Evolutionary conservation across 2,329 filamentous ascomycete species (phyloP), one percentile per base, ranked within the genome.

Genomic region (Paecilomyces variotii): DNA sequence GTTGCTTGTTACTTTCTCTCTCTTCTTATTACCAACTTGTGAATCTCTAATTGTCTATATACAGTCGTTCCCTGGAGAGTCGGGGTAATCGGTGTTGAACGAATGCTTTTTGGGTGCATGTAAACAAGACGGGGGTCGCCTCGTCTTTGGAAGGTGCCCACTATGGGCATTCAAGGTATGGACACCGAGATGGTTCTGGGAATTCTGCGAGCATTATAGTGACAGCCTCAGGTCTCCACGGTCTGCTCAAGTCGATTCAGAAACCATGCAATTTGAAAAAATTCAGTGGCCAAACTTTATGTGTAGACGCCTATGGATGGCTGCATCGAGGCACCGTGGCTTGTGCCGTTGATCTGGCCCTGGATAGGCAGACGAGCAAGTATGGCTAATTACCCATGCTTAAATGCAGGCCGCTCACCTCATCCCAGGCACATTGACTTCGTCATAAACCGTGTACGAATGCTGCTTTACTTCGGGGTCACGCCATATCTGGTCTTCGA

Each of bases 291-390:
- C 87, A 96, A 75, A 96, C 89, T 1, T 83, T 99, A 53, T 95
- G 89, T n/a, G 87, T 99, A 35, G 94, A 99, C 74, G 93, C 89
- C 59, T 99, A 99, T 81, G 94, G 93, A 72, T 99, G 95, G 94
- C 86, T 99, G 57, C 94, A 99, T 75, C 88, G 94, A 65, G 95
- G 92, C 57, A 91, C 91, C 53, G 87, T 95, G 64, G 84, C 90
- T 55, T 97, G 93, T 78, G 91, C 93, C 62, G 85, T 94, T 68
- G 94, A 97, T 68, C 83, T 99, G 62, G 94, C 91, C 35, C 83
- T 93, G 67, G 91, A 85, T 67, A 94, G 90, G 72, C 91, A 91
- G 12, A 97, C 92, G 0, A 87, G 84, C 57, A 95, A 90, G 89
- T 95, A 80, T 70, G 84, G 76, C 14, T 45, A 34, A n/a, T 53